Conservation (phyloP, 148 eudicot genomes). For the Camellia sinensis region DNA sequence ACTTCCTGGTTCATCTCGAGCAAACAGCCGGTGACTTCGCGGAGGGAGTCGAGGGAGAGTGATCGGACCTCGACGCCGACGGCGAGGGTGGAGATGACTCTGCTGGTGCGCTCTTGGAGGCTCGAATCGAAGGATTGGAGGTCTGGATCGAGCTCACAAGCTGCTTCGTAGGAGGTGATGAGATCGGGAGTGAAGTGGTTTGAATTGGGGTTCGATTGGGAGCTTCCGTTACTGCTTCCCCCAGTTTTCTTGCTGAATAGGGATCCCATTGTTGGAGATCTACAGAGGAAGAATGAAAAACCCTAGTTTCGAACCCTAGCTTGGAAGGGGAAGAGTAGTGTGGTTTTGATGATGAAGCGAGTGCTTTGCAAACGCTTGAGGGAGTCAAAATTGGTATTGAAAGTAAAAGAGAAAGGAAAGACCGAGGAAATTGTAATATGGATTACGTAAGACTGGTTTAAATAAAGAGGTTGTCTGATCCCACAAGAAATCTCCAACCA, state of each 20-base stretch:
- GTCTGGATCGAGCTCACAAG: conserved; percentile 60
- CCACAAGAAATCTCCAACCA: no score
- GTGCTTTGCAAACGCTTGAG: no score
- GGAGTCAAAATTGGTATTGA: no score
- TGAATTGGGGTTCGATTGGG: background rate
- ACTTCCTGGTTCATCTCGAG: conserved; percentile 74
- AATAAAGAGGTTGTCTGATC: no score
- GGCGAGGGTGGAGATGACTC: conserved; percentile 53
- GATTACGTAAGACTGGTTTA: no score
- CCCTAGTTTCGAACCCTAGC: no score
- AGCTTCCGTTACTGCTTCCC: background rate
- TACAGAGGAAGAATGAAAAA: background rate
- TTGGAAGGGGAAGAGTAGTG: background rate
- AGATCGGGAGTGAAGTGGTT: conserved; percentile 37
- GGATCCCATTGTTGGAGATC: conserved; percentile 12
- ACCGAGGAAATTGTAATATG: no score
- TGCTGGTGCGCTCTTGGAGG: conserved; percentile 51
- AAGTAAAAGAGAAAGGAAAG: no score
- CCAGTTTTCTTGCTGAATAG: conserved; percentile 9
- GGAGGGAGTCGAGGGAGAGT: conserved; percentile 62
- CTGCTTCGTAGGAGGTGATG: conserved; percentile 53
- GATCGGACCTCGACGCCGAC: conserved; percentile 41
- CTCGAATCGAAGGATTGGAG: conserved; percentile 60
- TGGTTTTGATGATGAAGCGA: background rate
- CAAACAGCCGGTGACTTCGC: conserved; percentile 53